phyloP scores from a whole-genome alignment of 73 alveolate genomes.

The Urostyla sp. region DNA sequence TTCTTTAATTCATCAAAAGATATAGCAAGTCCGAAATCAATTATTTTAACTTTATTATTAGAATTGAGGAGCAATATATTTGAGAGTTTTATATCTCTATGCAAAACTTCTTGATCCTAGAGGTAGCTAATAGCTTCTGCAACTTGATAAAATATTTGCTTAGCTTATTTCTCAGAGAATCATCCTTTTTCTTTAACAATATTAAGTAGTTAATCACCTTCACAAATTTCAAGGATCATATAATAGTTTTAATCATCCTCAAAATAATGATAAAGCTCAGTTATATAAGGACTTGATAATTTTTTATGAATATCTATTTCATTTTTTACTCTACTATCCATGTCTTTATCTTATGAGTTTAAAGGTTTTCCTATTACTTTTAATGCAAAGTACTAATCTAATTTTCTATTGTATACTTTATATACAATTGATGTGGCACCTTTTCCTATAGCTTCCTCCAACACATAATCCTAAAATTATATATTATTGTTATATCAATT shows the following conservation, averaged over 20 bases:
- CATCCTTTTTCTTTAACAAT: constrained; percentile 77
- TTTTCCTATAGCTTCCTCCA: neutral
- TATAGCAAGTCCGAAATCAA: constrained; percentile 63
- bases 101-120: constrained; percentile 10
- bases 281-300: neutral
- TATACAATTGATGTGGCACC: constrained; percentile 45
- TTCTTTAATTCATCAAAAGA: constrained; percentile 46
- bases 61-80: constrained; percentile 12
- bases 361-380: constrained; percentile 9
- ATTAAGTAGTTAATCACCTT: neutral
- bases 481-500: too few species aligned
- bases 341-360: neutral
- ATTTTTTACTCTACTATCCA: neutral
- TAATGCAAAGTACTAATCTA: constrained; percentile 1
- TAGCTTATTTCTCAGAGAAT: constrained; percentile 86
- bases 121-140: constrained; percentile 40
- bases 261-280: constrained; percentile 54
- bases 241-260: constrained; percentile 71
- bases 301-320: constrained; percentile 17
- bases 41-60: constrained; percentile 30
- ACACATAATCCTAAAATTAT: neutral
- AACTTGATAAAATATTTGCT: constrained; percentile 76
- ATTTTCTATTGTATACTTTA: neutral
- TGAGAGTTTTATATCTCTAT: constrained; percentile 43
- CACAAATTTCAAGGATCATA: constrained; percentile 81